Percentiles rank a stretch among this genome's conserved stretches.
Conservation (phyloP, 2,329 filamentous ascomycete species). For the Curvularia hawaiiensis region DNA sequence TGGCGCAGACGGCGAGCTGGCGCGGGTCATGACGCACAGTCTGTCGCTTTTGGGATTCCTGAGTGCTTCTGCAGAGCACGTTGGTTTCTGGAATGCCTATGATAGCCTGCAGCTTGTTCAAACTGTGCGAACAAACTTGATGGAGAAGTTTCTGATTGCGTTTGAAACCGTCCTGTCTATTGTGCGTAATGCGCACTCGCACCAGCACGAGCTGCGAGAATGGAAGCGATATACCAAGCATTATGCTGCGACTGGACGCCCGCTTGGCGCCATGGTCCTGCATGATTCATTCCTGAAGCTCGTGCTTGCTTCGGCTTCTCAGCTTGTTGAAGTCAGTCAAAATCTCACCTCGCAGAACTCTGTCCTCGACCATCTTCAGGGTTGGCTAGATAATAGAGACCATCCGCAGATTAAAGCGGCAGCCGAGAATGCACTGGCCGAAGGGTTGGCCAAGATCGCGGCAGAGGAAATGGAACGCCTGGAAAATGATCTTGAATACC, state of each 20-base stretch:
- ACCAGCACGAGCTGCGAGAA: conserved; percentile 71
- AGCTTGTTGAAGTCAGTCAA: conserved; percentile 67
- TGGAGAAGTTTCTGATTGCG: conserved; percentile 81
- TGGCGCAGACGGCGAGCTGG: conserved; percentile 58
- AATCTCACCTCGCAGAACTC: conserved; percentile 65
- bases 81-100: conserved; percentile 78
- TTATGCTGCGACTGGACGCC: conserved; percentile 78
- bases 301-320: conserved; percentile 76
- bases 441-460: conserved; percentile 71
- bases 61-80: conserved; percentile 77
- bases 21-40: conserved; percentile 73
- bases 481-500: conserved; percentile 88
- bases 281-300: conserved; percentile 89
- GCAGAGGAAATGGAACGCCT: conserved; percentile 83
- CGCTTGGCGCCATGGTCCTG: conserved; percentile 87
- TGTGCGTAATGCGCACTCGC: conserved; percentile 76
- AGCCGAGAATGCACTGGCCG: conserved; percentile 48
- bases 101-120: conserved; percentile 77
- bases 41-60: conserved; percentile 91
- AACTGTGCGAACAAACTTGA: conserved; percentile 73
- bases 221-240: conserved; percentile 88
- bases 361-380: conserved; percentile 70
- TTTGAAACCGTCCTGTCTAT: conserved; percentile 91
- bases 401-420: conserved; percentile 23
- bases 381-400: conserved; percentile 24